Conservation (phyloP, 805 yeast genomes). For the Nakazawaea siamensis region DNA sequence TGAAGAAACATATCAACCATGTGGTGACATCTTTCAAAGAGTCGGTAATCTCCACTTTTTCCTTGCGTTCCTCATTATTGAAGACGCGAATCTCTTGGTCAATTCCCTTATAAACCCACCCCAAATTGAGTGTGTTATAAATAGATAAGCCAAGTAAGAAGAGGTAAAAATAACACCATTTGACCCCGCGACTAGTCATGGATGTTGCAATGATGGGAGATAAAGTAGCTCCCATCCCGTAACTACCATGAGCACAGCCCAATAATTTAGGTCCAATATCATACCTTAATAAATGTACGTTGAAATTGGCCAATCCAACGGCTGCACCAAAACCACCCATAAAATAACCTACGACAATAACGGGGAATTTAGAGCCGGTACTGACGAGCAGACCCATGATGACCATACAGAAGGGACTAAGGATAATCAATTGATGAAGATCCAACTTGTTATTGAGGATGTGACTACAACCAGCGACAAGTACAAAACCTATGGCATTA, state of each 20-base stretch:
- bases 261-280: conserved; percentile 47
- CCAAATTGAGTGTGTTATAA: conserved; percentile 24
- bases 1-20: conserved; percentile 42
- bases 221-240: conserved; percentile 66
- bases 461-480: conserved; percentile 40
- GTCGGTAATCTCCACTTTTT: background rate
- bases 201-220: conserved; percentile 60
- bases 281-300: conserved; percentile 40
- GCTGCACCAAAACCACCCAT: conserved; percentile 52
- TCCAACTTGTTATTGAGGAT: conserved; percentile 32
- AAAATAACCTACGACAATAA: conserved; percentile 40
- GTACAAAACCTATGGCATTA: conserved; percentile 44
- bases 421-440: conserved; percentile 25
- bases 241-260: conserved; percentile 61
- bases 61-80: conserved; percentile 6
- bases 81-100: conserved; percentile 35
- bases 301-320: conserved; percentile 37
- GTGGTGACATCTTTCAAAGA: conserved; percentile 28
- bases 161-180: conserved; percentile 46
- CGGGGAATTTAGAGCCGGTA: conserved; percentile 40
- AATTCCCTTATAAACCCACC: conserved; percentile 38
- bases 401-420: conserved; percentile 28
- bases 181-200: conserved; percentile 35
- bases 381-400: conserved; percentile 36
- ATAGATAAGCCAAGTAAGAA: conserved; percentile 33